phyloP scores from a whole-genome alignment of 805 yeast genomes.

The Schwanniomyces occidentalis region DNA sequence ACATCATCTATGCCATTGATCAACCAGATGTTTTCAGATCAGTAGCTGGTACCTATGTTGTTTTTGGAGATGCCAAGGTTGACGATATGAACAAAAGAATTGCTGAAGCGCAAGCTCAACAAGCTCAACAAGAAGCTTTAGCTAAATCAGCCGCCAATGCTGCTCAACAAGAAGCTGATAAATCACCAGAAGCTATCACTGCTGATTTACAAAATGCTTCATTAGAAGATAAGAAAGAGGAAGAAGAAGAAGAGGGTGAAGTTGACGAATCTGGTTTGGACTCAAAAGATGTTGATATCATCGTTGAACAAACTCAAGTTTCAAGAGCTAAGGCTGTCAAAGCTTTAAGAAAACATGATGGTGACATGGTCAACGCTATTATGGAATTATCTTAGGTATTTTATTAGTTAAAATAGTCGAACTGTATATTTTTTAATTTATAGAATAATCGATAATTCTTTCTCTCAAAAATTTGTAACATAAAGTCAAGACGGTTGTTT shows the following conservation, averaged over 20 bases:
- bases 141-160: conserved; percentile 44
- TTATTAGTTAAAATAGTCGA: no score
- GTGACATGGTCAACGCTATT: conserved; percentile 95
- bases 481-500: no score
- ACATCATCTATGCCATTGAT: conserved; percentile 88
- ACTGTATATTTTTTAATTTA: no score
- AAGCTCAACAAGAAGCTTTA: conserved; percentile 51
- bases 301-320: conserved; percentile 88
- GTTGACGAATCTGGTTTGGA: conserved; percentile 86
- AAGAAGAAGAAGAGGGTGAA: conserved; percentile 64
- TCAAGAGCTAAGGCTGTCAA: conserved; percentile 88
- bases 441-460: no score
- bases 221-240: conserved; percentile 43
- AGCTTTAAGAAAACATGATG: conserved; percentile 84
- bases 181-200: conserved; percentile 76
- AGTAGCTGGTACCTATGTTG: conserved; percentile 90
- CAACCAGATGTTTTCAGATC: conserved; percentile 94
- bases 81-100: conserved; percentile 90
- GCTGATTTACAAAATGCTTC: conserved; percentile 78
- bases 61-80: conserved; percentile 96
- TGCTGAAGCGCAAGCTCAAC: conserved; percentile 80
- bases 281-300: conserved; percentile 78
- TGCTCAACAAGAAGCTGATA: conserved; percentile 43
- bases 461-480: no score
- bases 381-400: conserved; percentile 62